Base-by-base conservation (phyloP, 495 filamentous ascomycete genomes). In the Aspergillus funiculosus region DNA sequence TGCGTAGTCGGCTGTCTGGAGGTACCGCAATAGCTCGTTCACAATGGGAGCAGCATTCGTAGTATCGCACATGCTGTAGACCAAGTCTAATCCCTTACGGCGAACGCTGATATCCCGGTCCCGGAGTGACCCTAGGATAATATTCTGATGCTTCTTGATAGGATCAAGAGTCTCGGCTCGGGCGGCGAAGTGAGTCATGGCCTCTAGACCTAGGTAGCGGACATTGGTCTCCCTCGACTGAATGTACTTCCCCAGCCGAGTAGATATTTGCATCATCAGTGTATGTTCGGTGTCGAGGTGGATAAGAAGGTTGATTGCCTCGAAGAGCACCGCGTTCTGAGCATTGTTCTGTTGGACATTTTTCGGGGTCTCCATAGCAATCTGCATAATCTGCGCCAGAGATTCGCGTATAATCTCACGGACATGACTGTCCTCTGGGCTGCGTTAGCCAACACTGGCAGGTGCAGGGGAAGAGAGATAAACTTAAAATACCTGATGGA, bases 311-410 rank as follows among this genome's bases (percentile, higher is more conserved):
- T 97, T 96, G 64, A 99, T 97, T 36, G 90, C 94, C 71, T 99
- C 94, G 52, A 99, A 99, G 0, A 99, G 76, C 19, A 99, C 87
- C 0, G 94, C 94, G 56, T 99, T 97, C 57, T 97, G 94, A 1
- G 94, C 94, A 66, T 99, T 99, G 61, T 99, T 99, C 61, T 99
- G 92, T 67, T 99, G 94, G 11, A 97, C 94, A 53, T 99, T 97
- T 69, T 97, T 99, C 9, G 87, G 91, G 57, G 87, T 87, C 52
- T 95, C 89, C 73, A 94, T 79, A 1, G 92, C 92, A 25, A 83
- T 67, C 57, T 96, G 85, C 58, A 99, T 77, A 11, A 95, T 94
- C 55, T 84, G 86, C 60, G 91, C 83, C 17, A 97, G 66, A 5
- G 91, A 92, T 53, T 95, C 87, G 22, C 94, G 85, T 38, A 99